Evolutionary conservation across 257 asterid genomes (phyloP).

Genomic region (Plantago elongata): DNA sequence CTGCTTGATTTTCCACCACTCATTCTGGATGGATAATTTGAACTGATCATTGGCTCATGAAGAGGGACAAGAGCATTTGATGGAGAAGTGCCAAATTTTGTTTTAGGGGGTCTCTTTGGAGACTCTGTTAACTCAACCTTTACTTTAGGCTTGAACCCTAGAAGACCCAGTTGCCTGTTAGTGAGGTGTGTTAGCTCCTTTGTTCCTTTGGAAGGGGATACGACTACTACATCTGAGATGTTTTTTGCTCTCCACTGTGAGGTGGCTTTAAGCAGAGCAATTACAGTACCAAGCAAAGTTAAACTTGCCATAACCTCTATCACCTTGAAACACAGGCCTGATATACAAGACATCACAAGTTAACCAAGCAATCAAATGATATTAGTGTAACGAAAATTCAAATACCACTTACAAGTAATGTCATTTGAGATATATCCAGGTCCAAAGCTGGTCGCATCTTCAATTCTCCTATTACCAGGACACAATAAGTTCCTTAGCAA

Average conservation of each 20-base stretch:
- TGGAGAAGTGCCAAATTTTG: slow-evolving; percentile 47
- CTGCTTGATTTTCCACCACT: slow-evolving; percentile 56
- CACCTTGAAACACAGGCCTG: slow-evolving; percentile 55
- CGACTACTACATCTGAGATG: slow-evolving; percentile 32
- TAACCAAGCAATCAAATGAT: slow-evolving; percentile 1
- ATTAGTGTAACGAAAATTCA: slow-evolving; percentile 1
- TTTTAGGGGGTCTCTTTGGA: slow-evolving; percentile 62
- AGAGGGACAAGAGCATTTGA: slow-evolving; percentile 68
- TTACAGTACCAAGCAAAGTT: slow-evolving; percentile 42
- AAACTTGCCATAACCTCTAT: slow-evolving; percentile 40
- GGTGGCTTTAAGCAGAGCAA: slow-evolving; percentile 64
- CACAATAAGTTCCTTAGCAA: slow-evolving; percentile 17
- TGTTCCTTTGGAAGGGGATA: slow-evolving; percentile 57
- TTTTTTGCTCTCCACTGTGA: slow-evolving; percentile 52
- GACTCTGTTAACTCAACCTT: slow-evolving; percentile 43
- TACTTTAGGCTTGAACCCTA: slow-evolving; percentile 63
- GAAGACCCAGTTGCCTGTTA: slow-evolving; percentile 65
- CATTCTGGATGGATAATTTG: slow-evolving; percentile 41
- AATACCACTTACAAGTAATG: slow-evolving; percentile 54
- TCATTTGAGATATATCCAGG: slow-evolving; percentile 41
- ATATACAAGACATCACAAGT: slow-evolving; percentile 16
- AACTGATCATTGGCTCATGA: slow-evolving; percentile 54
- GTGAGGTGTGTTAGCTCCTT: slow-evolving; percentile 58
- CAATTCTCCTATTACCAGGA: slow-evolving; percentile 41
- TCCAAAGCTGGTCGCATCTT: slow-evolving; percentile 30